These are phyloP conservation scores for Rhizopus microsporus DNA, from an alignment of 371 early-diverging fungal genomes.

Conservation along the genomic window DNA sequence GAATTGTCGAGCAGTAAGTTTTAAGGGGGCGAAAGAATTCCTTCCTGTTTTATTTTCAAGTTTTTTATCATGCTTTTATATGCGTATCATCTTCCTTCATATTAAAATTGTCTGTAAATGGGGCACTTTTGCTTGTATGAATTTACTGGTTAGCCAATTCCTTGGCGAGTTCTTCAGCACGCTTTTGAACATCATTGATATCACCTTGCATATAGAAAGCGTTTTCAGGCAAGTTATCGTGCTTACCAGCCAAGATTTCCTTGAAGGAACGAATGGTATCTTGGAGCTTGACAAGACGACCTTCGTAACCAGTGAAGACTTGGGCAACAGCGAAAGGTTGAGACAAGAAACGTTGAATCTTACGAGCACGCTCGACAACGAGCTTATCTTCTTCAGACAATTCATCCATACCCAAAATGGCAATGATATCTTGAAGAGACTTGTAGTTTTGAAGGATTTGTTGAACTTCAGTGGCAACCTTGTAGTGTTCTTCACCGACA, in stretches of 20 bases:
- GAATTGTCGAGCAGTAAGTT: too few species aligned
- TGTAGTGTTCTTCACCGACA: slow-evolving; percentile 93
- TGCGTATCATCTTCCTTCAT: not conserved
- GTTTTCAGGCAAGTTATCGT: slow-evolving; percentile 90
- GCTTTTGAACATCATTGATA: slow-evolving; percentile 91
- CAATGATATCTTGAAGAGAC: slow-evolving; percentile 96
- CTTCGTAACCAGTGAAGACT: slow-evolving; percentile 96
- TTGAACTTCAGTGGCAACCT: slow-evolving; percentile 90
- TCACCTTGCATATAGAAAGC: slow-evolving; percentile 99
- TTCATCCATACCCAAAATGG: slow-evolving; percentile 96
- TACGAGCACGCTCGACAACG: slow-evolving; percentile 92
- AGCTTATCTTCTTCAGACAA: slow-evolving; percentile 96
- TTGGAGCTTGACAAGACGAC: slow-evolving; percentile 87
- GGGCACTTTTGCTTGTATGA: not conserved
- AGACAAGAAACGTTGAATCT: slow-evolving; percentile 96
- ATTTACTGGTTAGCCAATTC: slow-evolving; percentile 48
- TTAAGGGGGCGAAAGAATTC: too few species aligned
- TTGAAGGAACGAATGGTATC: slow-evolving; percentile 96
- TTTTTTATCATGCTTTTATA: not conserved
- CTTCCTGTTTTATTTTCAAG: too few species aligned
- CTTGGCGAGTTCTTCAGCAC: slow-evolving; percentile 90
- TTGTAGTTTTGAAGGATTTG: slow-evolving; percentile 95
- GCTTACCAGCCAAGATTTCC: slow-evolving; percentile 96
- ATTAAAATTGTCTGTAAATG: not conserved
- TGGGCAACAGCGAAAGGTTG: slow-evolving; percentile 97